These are phyloP conservation scores for Sporothrix globosa DNA, from an alignment of 2,329 filamentous ascomycete species.

Conservation along the genomic window DNA sequence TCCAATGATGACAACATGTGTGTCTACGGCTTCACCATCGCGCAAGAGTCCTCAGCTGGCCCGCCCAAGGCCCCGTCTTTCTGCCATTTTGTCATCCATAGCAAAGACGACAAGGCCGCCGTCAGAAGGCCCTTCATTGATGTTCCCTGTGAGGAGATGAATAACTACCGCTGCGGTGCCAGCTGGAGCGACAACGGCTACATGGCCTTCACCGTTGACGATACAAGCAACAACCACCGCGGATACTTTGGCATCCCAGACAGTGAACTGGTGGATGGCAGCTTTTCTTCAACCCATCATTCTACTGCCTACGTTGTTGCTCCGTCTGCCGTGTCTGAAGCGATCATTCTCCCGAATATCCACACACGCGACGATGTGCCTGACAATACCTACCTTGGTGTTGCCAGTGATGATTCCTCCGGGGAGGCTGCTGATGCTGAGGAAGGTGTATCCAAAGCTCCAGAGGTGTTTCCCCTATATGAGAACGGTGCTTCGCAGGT, in stretches of 20 bases:
- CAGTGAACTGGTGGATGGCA: conserved; percentile 32
- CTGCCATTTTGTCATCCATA: conserved; percentile 32
- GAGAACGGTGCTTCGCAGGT: neutral
- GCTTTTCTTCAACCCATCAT: conserved; percentile 15
- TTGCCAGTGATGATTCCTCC: neutral
- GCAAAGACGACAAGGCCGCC: neutral
- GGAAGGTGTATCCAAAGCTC: neutral
- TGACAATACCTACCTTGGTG: neutral
- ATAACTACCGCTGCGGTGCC: conserved; percentile 36
- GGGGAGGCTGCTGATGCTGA: neutral
- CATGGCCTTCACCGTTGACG: conserved; percentile 37
- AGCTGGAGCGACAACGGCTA: conserved; percentile 37
- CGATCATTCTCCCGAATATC: conserved; percentile 24
- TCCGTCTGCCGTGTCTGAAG: neutral
- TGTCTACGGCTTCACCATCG: conserved; percentile 35
- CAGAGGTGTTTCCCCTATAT: conserved; percentile 2
- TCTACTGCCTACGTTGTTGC: conserved; percentile 29
- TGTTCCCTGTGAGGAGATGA: conserved; percentile 32
- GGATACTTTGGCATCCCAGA: conserved; percentile 38
- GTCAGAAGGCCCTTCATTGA: conserved; percentile 30
- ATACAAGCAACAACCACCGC: conserved; percentile 30
- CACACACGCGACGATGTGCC: neutral
- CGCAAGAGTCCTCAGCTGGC: conserved; percentile 16
- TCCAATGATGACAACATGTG: conserved; percentile 32
- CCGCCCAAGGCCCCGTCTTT: neutral